Percentiles rank a stretch among this genome's conserved stretches.
These are phyloP conservation scores for Vitis hybrid DNA, from an alignment of 177 flowering plant genomes.

Conservation along the genomic window DNA sequence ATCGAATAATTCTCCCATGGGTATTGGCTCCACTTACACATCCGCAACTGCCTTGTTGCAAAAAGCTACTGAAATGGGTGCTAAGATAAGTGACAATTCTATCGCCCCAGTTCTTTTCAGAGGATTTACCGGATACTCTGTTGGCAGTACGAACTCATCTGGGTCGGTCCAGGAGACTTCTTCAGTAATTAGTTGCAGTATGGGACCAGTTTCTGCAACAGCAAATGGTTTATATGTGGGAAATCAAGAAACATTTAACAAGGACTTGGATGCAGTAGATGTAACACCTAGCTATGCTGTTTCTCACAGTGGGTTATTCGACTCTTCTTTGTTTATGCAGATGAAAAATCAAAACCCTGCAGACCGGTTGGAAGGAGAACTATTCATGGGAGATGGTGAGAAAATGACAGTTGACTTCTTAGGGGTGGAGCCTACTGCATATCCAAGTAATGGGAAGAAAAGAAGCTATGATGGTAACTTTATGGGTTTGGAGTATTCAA, in stretches of 20 bases:
- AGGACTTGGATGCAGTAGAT: slow-evolving; percentile 14
- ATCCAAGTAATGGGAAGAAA: slow-evolving; percentile 14
- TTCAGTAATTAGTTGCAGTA: slow-evolving; percentile 6
- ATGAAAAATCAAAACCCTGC: slow-evolving; percentile 13
- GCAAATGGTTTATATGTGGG: slow-evolving; percentile 12
- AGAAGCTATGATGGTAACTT: slow-evolving; percentile 12
- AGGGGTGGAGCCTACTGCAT: slow-evolving; percentile 30
- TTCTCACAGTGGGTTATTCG: slow-evolving; percentile 16
- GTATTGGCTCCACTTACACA: slow-evolving; percentile 27
- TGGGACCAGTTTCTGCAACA: slow-evolving; percentile 10
- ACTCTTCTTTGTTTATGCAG: slow-evolving; percentile 21
- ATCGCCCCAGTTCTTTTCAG: slow-evolving; percentile 36
- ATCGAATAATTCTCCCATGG: slow-evolving; percentile 14
- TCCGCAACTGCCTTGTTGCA: slow-evolving; percentile 61
- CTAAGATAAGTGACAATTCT: slow-evolving; percentile 40
- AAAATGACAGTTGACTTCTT: slow-evolving; percentile 45
- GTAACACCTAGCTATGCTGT: neutral
- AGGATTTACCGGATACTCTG: slow-evolving; percentile 39
- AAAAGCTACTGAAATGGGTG: slow-evolving; percentile 58
- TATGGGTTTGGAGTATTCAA: slow-evolving; percentile 6
- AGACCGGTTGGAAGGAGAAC: slow-evolving; percentile 1
- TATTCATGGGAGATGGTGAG: slow-evolving; percentile 19
- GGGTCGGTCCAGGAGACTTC: slow-evolving; percentile 18
- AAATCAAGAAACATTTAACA: slow-evolving; percentile 14
- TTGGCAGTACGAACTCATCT: slow-evolving; percentile 15